phyloP scores from a whole-genome alignment of 2,329 filamentous ascomycete species.

The Teratosphaeria gauchensis region DNA sequence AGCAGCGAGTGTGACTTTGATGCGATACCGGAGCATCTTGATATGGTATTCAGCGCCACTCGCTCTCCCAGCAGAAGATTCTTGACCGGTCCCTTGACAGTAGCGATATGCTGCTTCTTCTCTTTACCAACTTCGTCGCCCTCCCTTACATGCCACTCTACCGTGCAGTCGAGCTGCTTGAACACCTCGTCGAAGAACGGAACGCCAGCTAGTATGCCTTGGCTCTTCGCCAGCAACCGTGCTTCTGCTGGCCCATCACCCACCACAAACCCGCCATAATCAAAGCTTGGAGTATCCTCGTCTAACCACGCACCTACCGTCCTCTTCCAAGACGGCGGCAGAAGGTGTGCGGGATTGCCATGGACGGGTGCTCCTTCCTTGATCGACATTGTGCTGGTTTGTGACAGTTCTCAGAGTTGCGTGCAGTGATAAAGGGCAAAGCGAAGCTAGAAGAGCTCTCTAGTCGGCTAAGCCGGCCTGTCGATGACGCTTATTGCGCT shows the following conservation, averaged over 20 bases:
- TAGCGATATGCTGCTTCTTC: slow-evolving; percentile 59
- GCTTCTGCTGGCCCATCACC: slow-evolving; percentile 51
- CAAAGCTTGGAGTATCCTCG: slow-evolving; percentile 92
- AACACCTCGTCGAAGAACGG: slow-evolving; percentile 97
- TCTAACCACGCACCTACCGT: slow-evolving; percentile 77
- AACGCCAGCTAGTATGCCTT: slow-evolving; percentile 78
- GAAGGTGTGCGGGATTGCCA: slow-evolving; percentile 59
- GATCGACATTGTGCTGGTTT: slow-evolving; percentile 19
- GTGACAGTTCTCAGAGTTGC: background rate
- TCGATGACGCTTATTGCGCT: background rate
- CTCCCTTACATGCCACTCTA: slow-evolving; percentile 78
- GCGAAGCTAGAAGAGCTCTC: background rate
- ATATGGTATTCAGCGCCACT: slow-evolving; percentile 82
- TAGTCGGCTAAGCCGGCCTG: background rate
- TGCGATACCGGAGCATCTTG: slow-evolving; percentile 84
- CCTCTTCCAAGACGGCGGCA: slow-evolving; percentile 76
- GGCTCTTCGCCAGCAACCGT: slow-evolving; percentile 46
- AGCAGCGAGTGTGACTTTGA: slow-evolving; percentile 47
- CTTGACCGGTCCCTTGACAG: slow-evolving; percentile 73
- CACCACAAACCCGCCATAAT: slow-evolving; percentile 96
- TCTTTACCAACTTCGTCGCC: slow-evolving; percentile 57
- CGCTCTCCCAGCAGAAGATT: slow-evolving; percentile 83
- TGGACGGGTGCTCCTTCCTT: slow-evolving; percentile 46
- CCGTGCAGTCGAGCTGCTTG: slow-evolving; percentile 74
- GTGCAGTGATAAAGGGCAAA: background rate